Percentiles rank a stretch among this genome's conserved stretches.
These are phyloP conservation scores for Fragaria nilgerrensis DNA, from an alignment of 306 rosid species.

Conservation along the genomic window DNA sequence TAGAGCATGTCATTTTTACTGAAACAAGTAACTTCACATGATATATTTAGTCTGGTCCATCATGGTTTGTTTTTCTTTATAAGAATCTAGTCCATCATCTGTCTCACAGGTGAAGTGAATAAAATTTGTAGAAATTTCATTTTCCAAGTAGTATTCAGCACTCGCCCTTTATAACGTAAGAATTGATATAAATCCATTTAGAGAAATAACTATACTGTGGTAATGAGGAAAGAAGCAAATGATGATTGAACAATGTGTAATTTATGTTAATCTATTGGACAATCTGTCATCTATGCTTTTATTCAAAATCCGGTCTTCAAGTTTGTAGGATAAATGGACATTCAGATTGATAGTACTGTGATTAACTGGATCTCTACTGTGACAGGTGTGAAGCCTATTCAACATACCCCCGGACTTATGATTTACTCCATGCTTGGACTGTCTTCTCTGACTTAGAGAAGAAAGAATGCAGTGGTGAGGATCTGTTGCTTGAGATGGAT, in stretches of 20 bases:
- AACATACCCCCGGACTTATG: conserved; percentile 91
- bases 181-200: conserved; percentile 1
- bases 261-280: neutral
- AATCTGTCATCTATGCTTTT: neutral
- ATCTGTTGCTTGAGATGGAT: conserved; percentile 86
- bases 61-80: neutral
- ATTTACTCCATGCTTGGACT: conserved; percentile 83
- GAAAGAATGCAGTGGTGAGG: conserved; percentile 72
- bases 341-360: conserved; percentile 17
- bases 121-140: neutral
- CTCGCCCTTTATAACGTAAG: neutral
- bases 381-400: conserved; percentile 88
- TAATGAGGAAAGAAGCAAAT: neutral
- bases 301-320: neutral
- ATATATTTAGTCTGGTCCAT: neutral
- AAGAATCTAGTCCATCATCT: neutral
- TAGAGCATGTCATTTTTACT: neutral
- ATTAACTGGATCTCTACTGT: conserved; percentile 20
- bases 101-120: neutral
- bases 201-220: neutral
- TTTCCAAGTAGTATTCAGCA: neutral
- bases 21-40: neutral
- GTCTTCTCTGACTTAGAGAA: conserved; percentile 74
- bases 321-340: neutral
- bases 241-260: conserved; percentile 9